These are phyloP conservation scores for Cairneyella variabilis DNA, from an alignment of 495 filamentous ascomycete species.

Conservation along the genomic window DNA sequence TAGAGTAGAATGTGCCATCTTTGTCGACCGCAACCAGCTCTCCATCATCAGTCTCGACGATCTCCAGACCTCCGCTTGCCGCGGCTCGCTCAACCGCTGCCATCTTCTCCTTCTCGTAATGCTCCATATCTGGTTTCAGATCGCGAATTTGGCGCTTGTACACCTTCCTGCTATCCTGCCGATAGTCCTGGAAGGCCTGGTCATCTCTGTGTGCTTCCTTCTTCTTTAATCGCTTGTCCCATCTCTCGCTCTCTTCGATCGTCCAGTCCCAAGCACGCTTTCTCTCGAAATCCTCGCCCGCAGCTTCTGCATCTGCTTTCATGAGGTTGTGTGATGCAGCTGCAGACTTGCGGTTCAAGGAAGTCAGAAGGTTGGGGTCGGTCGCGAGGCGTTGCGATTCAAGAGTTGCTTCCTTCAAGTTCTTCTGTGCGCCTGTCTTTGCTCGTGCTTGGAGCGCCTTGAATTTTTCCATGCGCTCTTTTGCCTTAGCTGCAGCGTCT, in stretches of 20 bases:
- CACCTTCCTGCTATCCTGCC: slow-evolving; percentile 78
- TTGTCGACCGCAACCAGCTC: slow-evolving; percentile 92
- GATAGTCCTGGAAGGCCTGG: slow-evolving; percentile 88
- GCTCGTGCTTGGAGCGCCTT: slow-evolving; percentile 82
- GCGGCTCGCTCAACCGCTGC: slow-evolving; percentile 81
- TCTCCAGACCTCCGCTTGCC: slow-evolving; percentile 72
- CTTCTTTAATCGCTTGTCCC: slow-evolving; percentile 87
- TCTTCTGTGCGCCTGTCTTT: slow-evolving; percentile 72
- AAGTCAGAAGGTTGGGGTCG: slow-evolving; percentile 67
- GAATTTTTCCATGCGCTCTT: slow-evolving; percentile 66
- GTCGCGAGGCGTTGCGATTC: slow-evolving; percentile 77
- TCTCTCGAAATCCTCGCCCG: slow-evolving; percentile 90
- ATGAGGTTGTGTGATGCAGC: slow-evolving; percentile 89
- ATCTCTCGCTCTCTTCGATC: slow-evolving; percentile 84
- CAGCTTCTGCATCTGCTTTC: slow-evolving; percentile 81
- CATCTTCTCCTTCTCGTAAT: slow-evolving; percentile 81
- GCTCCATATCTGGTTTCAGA: slow-evolving; percentile 65
- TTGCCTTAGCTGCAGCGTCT: slow-evolving; percentile 42
- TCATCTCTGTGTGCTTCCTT: slow-evolving; percentile 78
- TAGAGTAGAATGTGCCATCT: slow-evolving; percentile 84
- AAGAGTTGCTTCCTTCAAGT: slow-evolving; percentile 77
- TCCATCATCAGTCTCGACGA: slow-evolving; percentile 90
- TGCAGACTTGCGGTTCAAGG: slow-evolving; percentile 74
- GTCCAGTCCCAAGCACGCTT: slow-evolving; percentile 99
- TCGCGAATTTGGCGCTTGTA: slow-evolving; percentile 88